Evolutionary conservation across 768 basidiomycete genomes (phyloP), one percentile per base, ranked within the genome.

Genomic region (Strobilomyces confusus): DNA sequence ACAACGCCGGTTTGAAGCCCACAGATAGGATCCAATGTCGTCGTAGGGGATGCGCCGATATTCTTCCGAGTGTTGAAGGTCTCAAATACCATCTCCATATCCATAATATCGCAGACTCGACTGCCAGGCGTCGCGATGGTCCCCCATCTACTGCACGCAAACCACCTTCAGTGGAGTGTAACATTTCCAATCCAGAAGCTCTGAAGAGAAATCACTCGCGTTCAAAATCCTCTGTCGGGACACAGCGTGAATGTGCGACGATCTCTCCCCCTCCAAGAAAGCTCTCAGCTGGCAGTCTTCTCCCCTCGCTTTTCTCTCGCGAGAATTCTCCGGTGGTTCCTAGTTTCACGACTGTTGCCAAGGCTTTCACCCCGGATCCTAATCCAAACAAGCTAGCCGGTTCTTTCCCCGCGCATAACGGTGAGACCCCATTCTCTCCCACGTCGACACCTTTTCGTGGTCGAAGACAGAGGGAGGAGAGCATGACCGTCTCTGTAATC

Each of bases 1-100:
- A 53, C 38, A 15, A 53, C 5, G 69, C 60, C 23, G 69, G 68
- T 12, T 55, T 69, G 38, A 54, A 56, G 20, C 69, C 69, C 41
- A 59, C 64, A 9, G 66, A 72, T 32, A 61, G 42, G 19, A 66
- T 83, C 19, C 63, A 64, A 8, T 82, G 81, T 58, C 72, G 69
- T 23, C 74, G 79, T 34, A 62, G 69, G 32, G 78, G 73, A 29
- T 82, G 82, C 61, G 57, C 58, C 14, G 73, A 80, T 64, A 68
- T 72, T 9, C 60, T 82, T 20, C 63, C 66, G 6, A 68, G 70
- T 47, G 69, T 74, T 49, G 73, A 73, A 56, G 75, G 77, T 19
- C 70, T 82, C 45, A 75, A 75, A 58, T 79, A 72, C 59, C 81
- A 82, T 59, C 64, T 82, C 20, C 80, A 83, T 57, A 78, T 82